phyloP scores from a whole-genome alignment of 208 protist genomes.

The Herpetomonas tarakana region DNA sequence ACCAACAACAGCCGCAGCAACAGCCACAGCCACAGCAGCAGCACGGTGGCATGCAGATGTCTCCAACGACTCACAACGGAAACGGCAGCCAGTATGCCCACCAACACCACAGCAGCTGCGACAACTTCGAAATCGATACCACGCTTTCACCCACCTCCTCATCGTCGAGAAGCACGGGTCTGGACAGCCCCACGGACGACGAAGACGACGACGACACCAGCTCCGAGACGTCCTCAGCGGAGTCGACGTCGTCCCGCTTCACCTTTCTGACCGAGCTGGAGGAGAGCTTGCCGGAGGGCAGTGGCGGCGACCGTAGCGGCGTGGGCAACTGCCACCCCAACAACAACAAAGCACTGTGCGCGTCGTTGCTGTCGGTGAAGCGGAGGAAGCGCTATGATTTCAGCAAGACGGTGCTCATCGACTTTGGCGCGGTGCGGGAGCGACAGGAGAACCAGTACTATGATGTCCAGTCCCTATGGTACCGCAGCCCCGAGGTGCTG shows the following conservation, averaged over 20 bases:
- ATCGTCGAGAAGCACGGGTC: too few species aligned
- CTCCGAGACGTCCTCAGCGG: not conserved
- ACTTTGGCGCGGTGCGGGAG: constrained; percentile 97
- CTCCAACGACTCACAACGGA: too few species aligned
- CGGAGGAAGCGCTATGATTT: constrained; percentile 11
- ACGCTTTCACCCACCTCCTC: too few species aligned
- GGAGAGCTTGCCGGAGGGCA: not conserved
- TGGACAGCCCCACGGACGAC: too few species aligned
- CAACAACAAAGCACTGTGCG: too few species aligned
- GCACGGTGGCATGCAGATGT: not conserved
- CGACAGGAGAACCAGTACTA: constrained; percentile 95
- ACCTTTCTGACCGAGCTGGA: not conserved
- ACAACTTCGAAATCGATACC: too few species aligned
- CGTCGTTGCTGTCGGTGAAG: not conserved
- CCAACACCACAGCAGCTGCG: too few species aligned
- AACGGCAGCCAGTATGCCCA: too few species aligned
- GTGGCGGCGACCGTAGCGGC: too few species aligned
- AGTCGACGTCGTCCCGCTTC: not conserved
- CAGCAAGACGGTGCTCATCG: constrained; percentile 86
- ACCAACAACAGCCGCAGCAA: constrained; percentile 9
- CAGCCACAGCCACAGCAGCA: not conserved
- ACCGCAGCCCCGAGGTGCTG: constrained; percentile 91
- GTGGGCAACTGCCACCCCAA: too few species aligned
- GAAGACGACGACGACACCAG: constrained; percentile 25
- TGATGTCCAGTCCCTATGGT: constrained; percentile 95